Evolutionary conservation across 495 filamentous ascomycete species (phyloP), one percentile per base, ranked within the genome.

Genomic region (Penicillium waksmanii): DNA sequence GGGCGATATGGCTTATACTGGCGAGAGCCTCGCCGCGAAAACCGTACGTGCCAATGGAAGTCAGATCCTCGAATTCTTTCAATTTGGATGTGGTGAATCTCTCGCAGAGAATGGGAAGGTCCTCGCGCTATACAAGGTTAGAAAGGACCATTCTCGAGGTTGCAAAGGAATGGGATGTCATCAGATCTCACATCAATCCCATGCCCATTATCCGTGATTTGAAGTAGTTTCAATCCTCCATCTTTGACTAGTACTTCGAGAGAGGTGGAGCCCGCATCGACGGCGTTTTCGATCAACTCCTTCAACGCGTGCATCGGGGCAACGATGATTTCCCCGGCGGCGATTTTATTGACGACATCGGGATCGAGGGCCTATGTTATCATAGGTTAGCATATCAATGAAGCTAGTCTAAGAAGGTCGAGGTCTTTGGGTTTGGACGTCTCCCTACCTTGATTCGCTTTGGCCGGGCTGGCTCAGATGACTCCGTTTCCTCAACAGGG

Each of bases 291-390:
- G 12, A 98, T 96, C 48, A 99, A 78, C 73, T 99, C 96, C 77
- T 99, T 99, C 33, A 99, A 75, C 18, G 96, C 96, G 70, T 99
- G 92, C 58, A 98, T 93, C 21, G 96, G 96, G 11, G 96, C 95
- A 52, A 98, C 92, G 53, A 99, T 98, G 60, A 98, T 99, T 70
- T 99, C 96, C 15, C 96, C 96, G n/a, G 96, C 96, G 8, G 96
- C 96, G 65, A 99, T 99, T 76, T 97, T 98, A 78, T 98, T 98
- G 57, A 98, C 91, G 42, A 99, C 96, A 80, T 97, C 92, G 67
- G 90, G 89, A 70, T 97, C 90, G 17, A 99, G 85, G 27, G 93
- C 88, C 91, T 96, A 49, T 19, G n/a, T 23, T 9, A 25, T 47
- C 46, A 35, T 34, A 36, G 21, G 21, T 53, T 47, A 54, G 51